Conservation (phyloP, 2,329 filamentous ascomycete species). For the Penicillium vulpinum region DNA sequence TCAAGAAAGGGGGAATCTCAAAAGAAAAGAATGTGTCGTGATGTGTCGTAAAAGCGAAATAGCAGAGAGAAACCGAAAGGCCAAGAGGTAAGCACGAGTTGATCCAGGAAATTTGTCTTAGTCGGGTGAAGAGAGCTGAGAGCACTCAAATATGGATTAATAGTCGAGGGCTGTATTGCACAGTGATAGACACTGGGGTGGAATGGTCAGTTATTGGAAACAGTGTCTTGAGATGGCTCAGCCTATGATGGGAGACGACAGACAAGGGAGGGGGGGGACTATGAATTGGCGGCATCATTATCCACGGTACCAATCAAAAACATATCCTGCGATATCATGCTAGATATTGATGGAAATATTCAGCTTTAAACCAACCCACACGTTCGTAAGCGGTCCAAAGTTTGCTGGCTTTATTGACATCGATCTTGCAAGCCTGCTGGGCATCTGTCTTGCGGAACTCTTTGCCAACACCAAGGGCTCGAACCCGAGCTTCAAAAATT, state of each 20-base stretch:
- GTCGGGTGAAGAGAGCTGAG: background rate
- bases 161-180: slow-evolving; percentile 3
- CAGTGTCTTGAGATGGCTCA: background rate
- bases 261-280: too few species aligned
- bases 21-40: slow-evolving; percentile 16
- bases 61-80: background rate
- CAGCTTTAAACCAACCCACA: slow-evolving; percentile 74
- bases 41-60: slow-evolving; percentile 9
- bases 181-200: background rate
- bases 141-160: slow-evolving; percentile 10
- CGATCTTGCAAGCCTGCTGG: slow-evolving; percentile 95
- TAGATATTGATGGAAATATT: slow-evolving; percentile 50
- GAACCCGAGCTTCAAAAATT: slow-evolving; percentile 77
- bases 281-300: background rate
- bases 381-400: slow-evolving; percentile 86
- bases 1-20: slow-evolving; percentile 15
- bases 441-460: slow-evolving; percentile 94
- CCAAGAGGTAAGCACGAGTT: background rate
- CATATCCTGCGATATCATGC: slow-evolving; percentile 19
- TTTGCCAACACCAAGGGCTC: slow-evolving; percentile 66
- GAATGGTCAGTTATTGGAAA: slow-evolving; percentile 8
- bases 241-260: background rate
- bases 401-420: slow-evolving; percentile 95
- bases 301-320: background rate
- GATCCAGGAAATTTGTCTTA: background rate